Base-by-base conservation (phyloP, 352 stramenopile genomes). In the Globisporangium parvum region DNA sequence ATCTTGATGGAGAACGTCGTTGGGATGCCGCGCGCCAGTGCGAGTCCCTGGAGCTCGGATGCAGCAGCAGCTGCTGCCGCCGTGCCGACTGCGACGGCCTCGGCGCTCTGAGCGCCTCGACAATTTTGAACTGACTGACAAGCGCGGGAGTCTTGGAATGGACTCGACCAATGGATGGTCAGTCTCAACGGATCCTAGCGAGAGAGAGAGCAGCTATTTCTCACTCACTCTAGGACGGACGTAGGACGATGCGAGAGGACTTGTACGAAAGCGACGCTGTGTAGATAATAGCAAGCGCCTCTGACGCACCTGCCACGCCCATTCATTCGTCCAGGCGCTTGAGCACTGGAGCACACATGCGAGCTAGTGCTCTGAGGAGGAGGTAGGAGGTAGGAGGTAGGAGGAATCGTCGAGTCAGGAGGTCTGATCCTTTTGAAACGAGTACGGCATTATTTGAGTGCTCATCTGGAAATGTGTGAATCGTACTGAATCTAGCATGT, bases 1-100 rank as follows among this genome's bases (percentile, higher is more conserved):
- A 57, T 60, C 23, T 52, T 83, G 42, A 83, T 83, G 73, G 75
- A 83, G 37, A 62, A 60, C 18, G 61, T 70, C 3, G 67, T 82
- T 17, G 61, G 54, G 35, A 51, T 66, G 24, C 55, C 45, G 48
- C 46, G 39, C n/a, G 15, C 46, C 12, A 6, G 12, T 6, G 44
- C 21, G 17, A 33, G 53, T 44, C n/a, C n/a, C 24, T 53, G 42
- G 53, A 44, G 39, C 39, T 17, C 39, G 8, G 14, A 20, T 8
- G 14, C 39, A 8, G 39, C 14, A 9, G 3, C 39, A 6, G 11
- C 35, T 12, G n/a, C n/a, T n/a, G n/a, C n/a, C n/a, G n/a, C n/a
- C n/a, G 35, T 41, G 35, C 39, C 39, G 17, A 15, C 39, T 44
- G 39, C 40, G 14, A 17, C 41, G 6, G 5, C n/a, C 0, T 15